A percentile compares a stretch with the other conserved stretches of the same genome.
Conservation (phyloP, 176 grass and related monocot species). For the Triticum timopheevii region DNA sequence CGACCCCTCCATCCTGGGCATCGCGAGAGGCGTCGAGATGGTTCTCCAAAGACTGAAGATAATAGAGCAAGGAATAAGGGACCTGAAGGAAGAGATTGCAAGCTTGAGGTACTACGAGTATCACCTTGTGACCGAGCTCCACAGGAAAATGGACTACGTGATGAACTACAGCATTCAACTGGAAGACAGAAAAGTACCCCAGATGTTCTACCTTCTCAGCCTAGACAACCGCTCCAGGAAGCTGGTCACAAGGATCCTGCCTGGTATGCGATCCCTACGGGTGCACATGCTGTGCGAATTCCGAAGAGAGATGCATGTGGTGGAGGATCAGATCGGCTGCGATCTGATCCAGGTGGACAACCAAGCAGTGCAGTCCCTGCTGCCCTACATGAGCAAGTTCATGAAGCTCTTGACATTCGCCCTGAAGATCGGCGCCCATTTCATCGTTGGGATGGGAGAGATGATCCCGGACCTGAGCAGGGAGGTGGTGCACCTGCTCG, state of each 20-base stretch:
- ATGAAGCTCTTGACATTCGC: conserved; percentile 91
- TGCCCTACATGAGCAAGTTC: conserved; percentile 81
- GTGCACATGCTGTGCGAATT: conserved; percentile 91
- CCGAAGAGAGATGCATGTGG: conserved; percentile 80
- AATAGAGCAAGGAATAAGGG: conserved; percentile 86
- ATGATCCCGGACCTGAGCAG: conserved; percentile 91
- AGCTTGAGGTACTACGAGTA: conserved; percentile 86
- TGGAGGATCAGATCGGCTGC: conserved; percentile 85
- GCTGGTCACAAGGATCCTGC: conserved; percentile 70
- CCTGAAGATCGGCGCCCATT: conserved; percentile 83
- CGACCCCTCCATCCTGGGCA: conserved; percentile 80
- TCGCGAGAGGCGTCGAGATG: conserved; percentile 87
- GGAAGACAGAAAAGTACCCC: conserved; percentile 81
- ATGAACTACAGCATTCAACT: conserved; percentile 77
- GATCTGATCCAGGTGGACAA: conserved; percentile 86
- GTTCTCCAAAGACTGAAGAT: conserved; percentile 81
- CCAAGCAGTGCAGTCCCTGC: conserved; percentile 56
- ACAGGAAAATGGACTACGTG: conserved; percentile 79
- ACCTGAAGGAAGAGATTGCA: conserved; percentile 83
- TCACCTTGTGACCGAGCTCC: conserved; percentile 70
- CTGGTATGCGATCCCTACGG: conserved; percentile 67
- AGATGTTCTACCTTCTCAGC: conserved; percentile 86
- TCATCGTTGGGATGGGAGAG: conserved; percentile 78
- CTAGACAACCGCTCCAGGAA: conserved; percentile 52
- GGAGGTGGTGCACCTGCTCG: conserved; percentile 68